A percentile compares a stretch with the other conserved stretches of the same genome.
Evolutionary conservation across 2,329 filamentous ascomycete genomes (phyloP).

Genomic region (Macroventuria anomochaeta): DNA sequence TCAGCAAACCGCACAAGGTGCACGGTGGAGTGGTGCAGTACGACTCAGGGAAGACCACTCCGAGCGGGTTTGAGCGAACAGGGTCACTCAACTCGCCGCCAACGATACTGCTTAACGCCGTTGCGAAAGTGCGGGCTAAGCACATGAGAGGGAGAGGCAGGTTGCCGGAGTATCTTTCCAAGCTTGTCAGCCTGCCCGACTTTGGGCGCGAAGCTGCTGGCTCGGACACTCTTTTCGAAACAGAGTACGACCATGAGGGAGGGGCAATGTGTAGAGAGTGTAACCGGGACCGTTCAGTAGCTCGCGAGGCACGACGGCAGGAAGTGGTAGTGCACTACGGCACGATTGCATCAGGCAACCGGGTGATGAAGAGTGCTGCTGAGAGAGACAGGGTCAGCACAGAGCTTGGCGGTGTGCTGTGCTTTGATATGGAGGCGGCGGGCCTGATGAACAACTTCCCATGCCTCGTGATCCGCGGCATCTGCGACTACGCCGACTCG

Average conservation of each 20-base stretch:
- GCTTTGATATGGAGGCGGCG: slow-evolving; percentile 12
- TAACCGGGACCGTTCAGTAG: background rate
- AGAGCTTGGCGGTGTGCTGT: slow-evolving; percentile 16
- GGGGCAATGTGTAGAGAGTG: background rate
- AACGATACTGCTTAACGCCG: slow-evolving; percentile 17
- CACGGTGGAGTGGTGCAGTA: slow-evolving; percentile 30
- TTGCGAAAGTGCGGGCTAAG: slow-evolving; percentile 10
- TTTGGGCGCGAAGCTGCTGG: slow-evolving; percentile 4
- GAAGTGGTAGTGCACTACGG: slow-evolving; percentile 11
- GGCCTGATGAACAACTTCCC: slow-evolving; percentile 7
- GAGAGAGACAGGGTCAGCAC: slow-evolving; percentile 7
- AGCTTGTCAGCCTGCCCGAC: background rate
- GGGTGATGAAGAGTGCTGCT: slow-evolving; percentile 16
- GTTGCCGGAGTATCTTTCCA: background rate
- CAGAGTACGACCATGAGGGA: background rate
- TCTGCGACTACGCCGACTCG: slow-evolving; percentile 13
- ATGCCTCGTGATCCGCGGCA: slow-evolving; percentile 9
- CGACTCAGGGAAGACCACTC: slow-evolving; percentile 22
- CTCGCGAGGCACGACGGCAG: background rate
- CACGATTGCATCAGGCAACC: slow-evolving; percentile 16
- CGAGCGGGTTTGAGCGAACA: slow-evolving; percentile 11
- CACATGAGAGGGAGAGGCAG: background rate
- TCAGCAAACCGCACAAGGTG: slow-evolving; percentile 20
- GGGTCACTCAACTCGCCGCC: slow-evolving; percentile 19
- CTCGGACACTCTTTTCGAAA: slow-evolving; percentile 1